phyloP scores from a whole-genome alignment of 1,284 basidiomycete genomes.

The Trametes sp. region DNA sequence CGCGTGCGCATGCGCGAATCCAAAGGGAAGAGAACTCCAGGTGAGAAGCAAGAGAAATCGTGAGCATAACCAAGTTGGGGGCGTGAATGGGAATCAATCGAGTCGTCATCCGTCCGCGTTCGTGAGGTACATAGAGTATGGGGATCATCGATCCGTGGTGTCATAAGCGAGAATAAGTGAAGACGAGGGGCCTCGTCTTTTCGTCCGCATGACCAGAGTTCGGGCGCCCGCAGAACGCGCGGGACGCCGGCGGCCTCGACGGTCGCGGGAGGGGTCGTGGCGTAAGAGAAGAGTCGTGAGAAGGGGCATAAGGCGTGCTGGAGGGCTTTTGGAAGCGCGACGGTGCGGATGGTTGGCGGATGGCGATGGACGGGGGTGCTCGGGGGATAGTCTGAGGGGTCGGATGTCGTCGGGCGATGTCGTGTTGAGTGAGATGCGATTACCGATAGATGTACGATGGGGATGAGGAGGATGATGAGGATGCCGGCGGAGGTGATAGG shows the following conservation, averaged over 20 bases:
- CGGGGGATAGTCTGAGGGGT: constrained; percentile 6
- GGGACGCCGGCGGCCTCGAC: constrained; percentile 2
- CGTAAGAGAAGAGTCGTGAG: constrained; percentile 19
- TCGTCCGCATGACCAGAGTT: constrained; percentile 13
- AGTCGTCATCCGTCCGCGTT: constrained; percentile 22
- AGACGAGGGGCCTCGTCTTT: constrained; percentile 25
- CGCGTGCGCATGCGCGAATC: constrained; percentile 14
- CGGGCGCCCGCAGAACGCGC: constrained; percentile 2
- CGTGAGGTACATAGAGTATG: constrained; percentile 19
- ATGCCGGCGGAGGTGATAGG: not conserved
- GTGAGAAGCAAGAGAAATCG: constrained; percentile 2
- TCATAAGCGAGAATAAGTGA: constrained; percentile 28
- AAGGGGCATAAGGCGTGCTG: constrained; percentile 15
- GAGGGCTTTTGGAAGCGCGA: constrained; percentile 10
- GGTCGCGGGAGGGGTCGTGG: constrained; percentile 14
- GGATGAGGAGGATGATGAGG: constrained; percentile 17
- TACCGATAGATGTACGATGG: constrained; percentile 22
- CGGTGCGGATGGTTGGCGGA: constrained; percentile 2
- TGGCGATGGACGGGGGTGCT: constrained; percentile 4
- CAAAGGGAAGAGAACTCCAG: constrained; percentile 5
- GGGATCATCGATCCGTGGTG: constrained; percentile 23
- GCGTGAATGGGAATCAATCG: constrained; percentile 5
- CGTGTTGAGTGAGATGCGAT: constrained; percentile 21
- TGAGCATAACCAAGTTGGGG: too few relatives aligned
- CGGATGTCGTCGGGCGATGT: constrained; percentile 17